These are phyloP conservation scores for Cercospora janseana DNA, from an alignment of 2,329 filamentous ascomycete species.

Conservation along the genomic window DNA sequence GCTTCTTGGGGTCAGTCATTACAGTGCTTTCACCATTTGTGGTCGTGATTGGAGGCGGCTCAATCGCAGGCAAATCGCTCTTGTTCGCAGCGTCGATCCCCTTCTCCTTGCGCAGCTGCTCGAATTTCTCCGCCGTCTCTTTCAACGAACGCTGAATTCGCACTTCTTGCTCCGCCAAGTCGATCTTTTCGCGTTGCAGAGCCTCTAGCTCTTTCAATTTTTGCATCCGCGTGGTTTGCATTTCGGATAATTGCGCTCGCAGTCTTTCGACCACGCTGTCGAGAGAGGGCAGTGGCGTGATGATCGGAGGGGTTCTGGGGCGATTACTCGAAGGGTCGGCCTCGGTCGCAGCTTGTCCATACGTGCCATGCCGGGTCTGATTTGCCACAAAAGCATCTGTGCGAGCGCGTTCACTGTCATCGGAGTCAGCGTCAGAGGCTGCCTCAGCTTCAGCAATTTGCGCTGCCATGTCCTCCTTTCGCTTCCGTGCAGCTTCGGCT, in stretches of 20 bases:
- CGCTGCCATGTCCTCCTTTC: conserved; percentile 75
- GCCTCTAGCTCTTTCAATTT: conserved; percentile 65
- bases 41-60: conserved; percentile 10
- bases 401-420: conserved; percentile 62
- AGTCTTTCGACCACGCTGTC: conserved; percentile 65
- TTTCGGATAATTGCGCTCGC: conserved; percentile 58
- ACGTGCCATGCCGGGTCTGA: conserved; percentile 84
- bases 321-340: conserved; percentile 34
- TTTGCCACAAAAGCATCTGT: conserved; percentile 82
- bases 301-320: conserved; percentile 50
- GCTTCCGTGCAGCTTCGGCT: conserved; percentile 60
- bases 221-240: conserved; percentile 59
- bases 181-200: conserved; percentile 65
- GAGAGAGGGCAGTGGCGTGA: conserved; percentile 74
- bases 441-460: conserved; percentile 69
- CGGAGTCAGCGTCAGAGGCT: conserved; percentile 41
- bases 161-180: conserved; percentile 66
- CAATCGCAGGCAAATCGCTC: conserved; percentile 15
- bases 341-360: conserved; percentile 39
- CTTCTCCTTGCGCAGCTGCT: conserved; percentile 54
- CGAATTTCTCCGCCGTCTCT: conserved; percentile 73
- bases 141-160: conserved; percentile 80
- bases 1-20: not conserved
- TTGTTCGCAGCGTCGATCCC: conserved; percentile 36
- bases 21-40: conserved; percentile 1